These are phyloP conservation scores for Diplodia sapinea DNA, from an alignment of 2,329 filamentous ascomycete genomes.

Conservation along the genomic window DNA sequence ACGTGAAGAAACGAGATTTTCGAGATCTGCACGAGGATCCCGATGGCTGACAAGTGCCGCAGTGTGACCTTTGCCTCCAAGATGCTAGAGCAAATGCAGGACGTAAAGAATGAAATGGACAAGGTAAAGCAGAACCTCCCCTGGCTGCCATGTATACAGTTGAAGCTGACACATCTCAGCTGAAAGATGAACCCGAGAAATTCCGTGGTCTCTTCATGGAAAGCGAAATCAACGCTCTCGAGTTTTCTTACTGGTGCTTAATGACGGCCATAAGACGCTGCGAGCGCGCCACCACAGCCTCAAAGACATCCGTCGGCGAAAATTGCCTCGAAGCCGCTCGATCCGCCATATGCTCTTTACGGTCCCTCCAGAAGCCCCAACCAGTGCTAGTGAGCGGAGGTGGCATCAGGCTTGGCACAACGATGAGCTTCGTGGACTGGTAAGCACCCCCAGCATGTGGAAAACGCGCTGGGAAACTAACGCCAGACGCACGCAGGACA, in stretches of 20 bases:
- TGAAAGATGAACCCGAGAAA: conserved; percentile 32
- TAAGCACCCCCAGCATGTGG: not conserved
- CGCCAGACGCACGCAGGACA: conserved; percentile 35
- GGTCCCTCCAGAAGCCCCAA: conserved; percentile 37
- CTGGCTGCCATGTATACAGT: not conserved
- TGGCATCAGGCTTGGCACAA: not conserved
- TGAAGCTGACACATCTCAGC: conserved; percentile 33
- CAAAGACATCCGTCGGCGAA: conserved; percentile 39
- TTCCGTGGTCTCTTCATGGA: conserved; percentile 35
- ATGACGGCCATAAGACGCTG: conserved; percentile 41
- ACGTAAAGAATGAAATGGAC: not conserved
- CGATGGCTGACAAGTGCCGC: conserved; percentile 10
- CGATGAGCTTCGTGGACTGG: conserved; percentile 22
- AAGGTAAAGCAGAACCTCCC: conserved; percentile 33
- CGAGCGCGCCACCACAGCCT: conserved; percentile 40
- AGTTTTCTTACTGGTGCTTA: conserved; percentile 45
- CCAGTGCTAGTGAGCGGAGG: not conserved
- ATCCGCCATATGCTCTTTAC: conserved; percentile 40
- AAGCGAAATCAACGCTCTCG: conserved; percentile 35
- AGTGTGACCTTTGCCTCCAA: conserved; percentile 16
- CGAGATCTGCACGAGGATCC: not conserved
- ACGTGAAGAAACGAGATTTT: not conserved
- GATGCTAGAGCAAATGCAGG: conserved; percentile 10
- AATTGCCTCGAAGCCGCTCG: conserved; percentile 42
- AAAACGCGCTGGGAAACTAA: no score